phyloP scores from a whole-genome alignment of 768 basidiomycete genomes.

The Suillus luteus region DNA sequence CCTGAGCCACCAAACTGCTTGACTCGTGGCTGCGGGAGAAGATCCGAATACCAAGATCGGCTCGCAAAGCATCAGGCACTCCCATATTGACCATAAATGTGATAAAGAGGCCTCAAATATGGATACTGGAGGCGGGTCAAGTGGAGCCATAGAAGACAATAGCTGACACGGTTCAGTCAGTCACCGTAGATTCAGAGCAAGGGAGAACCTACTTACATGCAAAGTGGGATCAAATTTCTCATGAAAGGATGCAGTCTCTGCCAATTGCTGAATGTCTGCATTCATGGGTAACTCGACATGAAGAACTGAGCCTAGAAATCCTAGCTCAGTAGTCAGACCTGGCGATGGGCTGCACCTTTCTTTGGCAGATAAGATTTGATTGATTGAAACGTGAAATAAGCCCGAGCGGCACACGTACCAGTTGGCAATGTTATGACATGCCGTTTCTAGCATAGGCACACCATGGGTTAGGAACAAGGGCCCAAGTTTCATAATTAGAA shows the following conservation, averaged over 20 bases:
- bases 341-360: constrained; percentile 76
- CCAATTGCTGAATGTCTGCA: constrained; percentile 72
- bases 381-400: constrained; percentile 7
- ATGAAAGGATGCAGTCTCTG: constrained; percentile 50
- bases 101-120: constrained; percentile 66
- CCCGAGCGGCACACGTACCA: constrained; percentile 56
- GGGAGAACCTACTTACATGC: constrained; percentile 42
- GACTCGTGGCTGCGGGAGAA: constrained; percentile 80
- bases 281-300: constrained; percentile 70
- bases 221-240: constrained; percentile 53
- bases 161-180: constrained; percentile 46
- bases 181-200: not conserved
- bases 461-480: constrained; percentile 76
- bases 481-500: constrained; percentile 65
- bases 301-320: constrained; percentile 79
- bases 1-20: constrained; percentile 90
- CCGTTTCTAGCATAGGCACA: constrained; percentile 78
- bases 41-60: constrained; percentile 83
- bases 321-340: constrained; percentile 72
- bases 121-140: constrained; percentile 56
- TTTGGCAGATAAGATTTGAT: constrained; percentile 38
- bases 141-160: constrained; percentile 63
- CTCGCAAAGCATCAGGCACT: constrained; percentile 89
- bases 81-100: constrained; percentile 88
- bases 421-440: constrained; percentile 80